A percentile compares a stretch with the other conserved stretches of the same genome.
Evolutionary conservation across 768 basidiomycete genomes (phyloP).

Genomic region (Boletus tylopilopsis): DNA sequence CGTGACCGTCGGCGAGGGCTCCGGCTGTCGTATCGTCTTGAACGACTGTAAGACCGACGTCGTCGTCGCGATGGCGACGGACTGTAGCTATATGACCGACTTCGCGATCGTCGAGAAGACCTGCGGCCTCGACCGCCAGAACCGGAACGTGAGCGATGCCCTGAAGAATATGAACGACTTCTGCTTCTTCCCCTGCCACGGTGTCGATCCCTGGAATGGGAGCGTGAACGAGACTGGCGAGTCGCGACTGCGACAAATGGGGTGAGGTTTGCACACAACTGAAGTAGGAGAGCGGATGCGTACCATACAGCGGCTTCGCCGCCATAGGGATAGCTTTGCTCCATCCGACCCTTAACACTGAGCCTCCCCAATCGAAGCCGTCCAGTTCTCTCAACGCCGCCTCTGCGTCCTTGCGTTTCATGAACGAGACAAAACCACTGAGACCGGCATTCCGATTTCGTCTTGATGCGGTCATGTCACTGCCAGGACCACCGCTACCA

Average conservation of each 20-base stretch:
- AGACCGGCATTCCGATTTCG: slow-evolving; percentile 71
- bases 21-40: slow-evolving; percentile 39
- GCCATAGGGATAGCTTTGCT: slow-evolving; percentile 94
- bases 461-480: slow-evolving; percentile 71
- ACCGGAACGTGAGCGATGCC: slow-evolving; percentile 29
- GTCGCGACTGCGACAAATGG: slow-evolving; percentile 12
- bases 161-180: slow-evolving; percentile 25
- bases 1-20: slow-evolving; percentile 47
- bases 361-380: slow-evolving; percentile 94
- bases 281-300: slow-evolving; percentile 12
- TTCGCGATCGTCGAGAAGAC: slow-evolving; percentile 22
- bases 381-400: slow-evolving; percentile 84
- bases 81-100: slow-evolving; percentile 29
- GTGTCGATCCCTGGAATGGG: slow-evolving; percentile 31
- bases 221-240: slow-evolving; percentile 32
- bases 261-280: background rate
- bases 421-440: slow-evolving; percentile 95
- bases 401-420: slow-evolving; percentile 92
- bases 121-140: slow-evolving; percentile 29
- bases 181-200: slow-evolving; percentile 22
- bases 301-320: slow-evolving; percentile 77
- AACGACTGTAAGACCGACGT: slow-evolving; percentile 48
- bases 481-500: slow-evolving; percentile 58
- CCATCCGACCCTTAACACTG: slow-evolving; percentile 86
- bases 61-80: slow-evolving; percentile 37